Percentiles rank a stretch among this genome's conserved stretches.
Evolutionary conservation across 768 basidiomycete species (phyloP).

Genomic region (Hydnum rufescens): DNA sequence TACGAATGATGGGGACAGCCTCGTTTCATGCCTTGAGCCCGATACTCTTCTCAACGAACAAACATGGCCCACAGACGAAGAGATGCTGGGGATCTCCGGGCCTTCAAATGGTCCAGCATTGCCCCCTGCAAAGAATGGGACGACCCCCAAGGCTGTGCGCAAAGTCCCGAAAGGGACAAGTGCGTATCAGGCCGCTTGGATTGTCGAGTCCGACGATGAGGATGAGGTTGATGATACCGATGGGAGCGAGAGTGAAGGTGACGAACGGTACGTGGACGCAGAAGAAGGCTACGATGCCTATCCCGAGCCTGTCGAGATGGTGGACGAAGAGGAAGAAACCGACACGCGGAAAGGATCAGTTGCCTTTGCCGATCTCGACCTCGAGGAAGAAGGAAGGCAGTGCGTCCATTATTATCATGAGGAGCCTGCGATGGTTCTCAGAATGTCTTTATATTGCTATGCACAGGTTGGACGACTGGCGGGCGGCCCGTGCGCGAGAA

Average conservation of each 20-base stretch:
- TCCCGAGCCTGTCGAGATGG: conserved; percentile 14
- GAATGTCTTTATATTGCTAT: neutral
- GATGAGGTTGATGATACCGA: conserved; percentile 27
- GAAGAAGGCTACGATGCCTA: too few species aligned
- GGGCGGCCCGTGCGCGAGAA: conserved; percentile 26
- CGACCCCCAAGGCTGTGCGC: conserved; percentile 62
- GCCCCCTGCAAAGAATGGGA: conserved; percentile 47
- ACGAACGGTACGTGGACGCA: conserved; percentile 13
- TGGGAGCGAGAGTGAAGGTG: conserved; percentile 25
- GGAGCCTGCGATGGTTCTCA: too few species aligned
- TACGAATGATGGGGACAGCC: conserved; percentile 45
- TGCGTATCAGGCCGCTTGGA: conserved; percentile 95
- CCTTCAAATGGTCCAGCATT: conserved; percentile 19
- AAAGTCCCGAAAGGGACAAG: conserved; percentile 83
- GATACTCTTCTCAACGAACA: conserved; percentile 89
- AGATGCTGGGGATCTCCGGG: conserved; percentile 36
- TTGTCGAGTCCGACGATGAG: conserved; percentile 61
- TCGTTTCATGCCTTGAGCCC: conserved; percentile 71
- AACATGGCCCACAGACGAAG: conserved; percentile 97
- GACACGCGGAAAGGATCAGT: conserved; percentile 26
- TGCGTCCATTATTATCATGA: conserved; percentile 16
- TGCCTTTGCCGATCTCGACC: conserved; percentile 27
- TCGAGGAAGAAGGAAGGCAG: conserved; percentile 38
- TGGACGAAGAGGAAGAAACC: conserved; percentile 21
- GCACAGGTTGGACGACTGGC: conserved; percentile 46